phyloP scores from a whole-genome alignment of 140 eudicot genomes.

The Bidens hawaiensis region DNA sequence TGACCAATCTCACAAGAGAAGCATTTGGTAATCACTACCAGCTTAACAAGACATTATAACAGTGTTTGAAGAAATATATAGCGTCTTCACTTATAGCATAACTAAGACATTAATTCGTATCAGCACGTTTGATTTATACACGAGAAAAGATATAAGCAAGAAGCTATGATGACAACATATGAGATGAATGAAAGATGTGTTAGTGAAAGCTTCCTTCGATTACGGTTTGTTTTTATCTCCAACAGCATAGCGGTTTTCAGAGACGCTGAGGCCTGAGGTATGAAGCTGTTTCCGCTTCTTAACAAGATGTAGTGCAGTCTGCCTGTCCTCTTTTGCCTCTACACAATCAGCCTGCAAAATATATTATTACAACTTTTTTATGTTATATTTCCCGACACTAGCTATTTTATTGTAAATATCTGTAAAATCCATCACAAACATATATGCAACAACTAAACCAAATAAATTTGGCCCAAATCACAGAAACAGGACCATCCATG shows the following conservation, averaged over 20 bases:
- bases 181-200: background rate
- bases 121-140: background rate
- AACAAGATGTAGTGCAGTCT: slow-evolving; percentile 54
- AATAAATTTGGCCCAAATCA: no score
- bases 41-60: no score
- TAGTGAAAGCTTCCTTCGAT: background rate
- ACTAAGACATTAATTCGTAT: background rate
- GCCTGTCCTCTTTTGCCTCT: slow-evolving; percentile 64
- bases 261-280: slow-evolving; percentile 40
- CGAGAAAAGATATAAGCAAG: background rate
- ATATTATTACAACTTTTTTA: background rate
- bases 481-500: no score
- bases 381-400: background rate
- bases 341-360: slow-evolving; percentile 60
- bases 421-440: background rate
- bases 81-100: no score
- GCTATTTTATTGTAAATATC: background rate
- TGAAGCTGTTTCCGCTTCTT: slow-evolving; percentile 82
- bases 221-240: slow-evolving; percentile 30
- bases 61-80: no score
- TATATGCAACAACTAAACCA: background rate
- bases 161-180: background rate
- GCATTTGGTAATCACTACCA: no score
- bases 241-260: slow-evolving; percentile 44
- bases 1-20: no score